Base-by-base conservation (phyloP, 345 rosid species). In the Acer campestre region DNA sequence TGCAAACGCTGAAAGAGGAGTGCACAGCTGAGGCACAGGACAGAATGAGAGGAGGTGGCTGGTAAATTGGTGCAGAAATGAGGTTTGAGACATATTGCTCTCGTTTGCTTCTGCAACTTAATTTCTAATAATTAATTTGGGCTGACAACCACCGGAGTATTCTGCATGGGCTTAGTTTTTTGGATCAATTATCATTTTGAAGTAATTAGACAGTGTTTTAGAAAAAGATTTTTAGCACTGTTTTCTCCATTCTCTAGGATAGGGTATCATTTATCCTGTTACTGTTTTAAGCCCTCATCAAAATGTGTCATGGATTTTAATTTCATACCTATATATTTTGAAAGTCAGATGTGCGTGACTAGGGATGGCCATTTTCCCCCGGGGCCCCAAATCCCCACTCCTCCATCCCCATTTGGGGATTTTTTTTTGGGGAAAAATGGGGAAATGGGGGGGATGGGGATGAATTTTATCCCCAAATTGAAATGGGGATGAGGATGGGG, bases 1-100 rank as follows among this genome's bases (percentile, higher is more conserved):
- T 86, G 67, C 81, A 88, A 66, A 88, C 78, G 83, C n/a, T 96
- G 90, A 89, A 88, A 84, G 89, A 86, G 74, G 91, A 93, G 78
- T 84, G 46, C 84, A 87, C 82, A 44, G 77, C 88, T 40, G 85
- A 71, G 56, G 17, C 71, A 51, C 73, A 18, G 38, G 88, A 75
- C 66, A 84, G 86, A 81, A 2, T 67, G 35, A 84, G 77, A 46
- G 88, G 84, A 49, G 58, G 1, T 46, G 79, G 79, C 68, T 73
- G 78, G 78, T 75, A 65, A 64, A 17, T 8, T 27, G 46, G 35
- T 65, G n/a, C 61, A 11, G 42, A 29, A 64, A 31, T 18, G 64
- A 66, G 61, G 35, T 66, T 13, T 65, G 62, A 64, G 13, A 64
- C 61, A 29, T 44, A 23, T 27, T 42, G 59, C 7, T 56, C 0